A percentile compares a stretch with the other conserved stretches of the same genome.
Evolutionary conservation across 2,329 filamentous ascomycete genomes (phyloP).

Genomic region (Aspergillus calidoustus): DNA sequence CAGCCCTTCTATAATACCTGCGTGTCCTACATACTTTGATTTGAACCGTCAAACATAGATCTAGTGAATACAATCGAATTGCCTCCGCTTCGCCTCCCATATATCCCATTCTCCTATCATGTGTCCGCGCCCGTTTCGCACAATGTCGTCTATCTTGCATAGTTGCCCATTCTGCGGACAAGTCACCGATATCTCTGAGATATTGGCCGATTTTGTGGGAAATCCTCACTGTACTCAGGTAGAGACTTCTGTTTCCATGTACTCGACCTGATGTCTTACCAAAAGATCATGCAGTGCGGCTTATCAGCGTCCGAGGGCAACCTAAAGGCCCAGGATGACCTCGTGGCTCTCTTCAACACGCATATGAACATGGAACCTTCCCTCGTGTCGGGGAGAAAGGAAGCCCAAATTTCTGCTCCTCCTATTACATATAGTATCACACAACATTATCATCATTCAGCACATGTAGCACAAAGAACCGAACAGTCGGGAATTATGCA

Average conservation of each 20-base stretch:
- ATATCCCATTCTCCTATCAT: not conserved
- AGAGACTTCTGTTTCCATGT: slow-evolving; percentile 28
- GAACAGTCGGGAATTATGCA: slow-evolving; percentile 46
- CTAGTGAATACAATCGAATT: slow-evolving; percentile 3
- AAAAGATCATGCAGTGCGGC: slow-evolving; percentile 41
- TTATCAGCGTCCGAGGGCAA: slow-evolving; percentile 48
- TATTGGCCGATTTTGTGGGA: slow-evolving; percentile 42
- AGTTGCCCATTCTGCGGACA: slow-evolving; percentile 46
- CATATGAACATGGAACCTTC: slow-evolving; percentile 66
- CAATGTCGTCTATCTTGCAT: slow-evolving; percentile 45
- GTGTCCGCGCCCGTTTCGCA: slow-evolving; percentile 1
- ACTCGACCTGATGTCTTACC: slow-evolving; percentile 30
- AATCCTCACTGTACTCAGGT: slow-evolving; percentile 48
- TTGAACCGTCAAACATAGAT: slow-evolving; percentile 5
- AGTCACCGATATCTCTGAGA: slow-evolving; percentile 41
- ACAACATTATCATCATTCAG: slow-evolving; percentile 82
- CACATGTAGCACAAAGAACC: slow-evolving; percentile 62
- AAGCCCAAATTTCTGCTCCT: slow-evolving; percentile 38
- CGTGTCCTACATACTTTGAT: not conserved
- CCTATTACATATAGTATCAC: slow-evolving; percentile 74
- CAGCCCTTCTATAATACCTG: not conserved
- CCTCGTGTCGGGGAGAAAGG: slow-evolving; percentile 37
- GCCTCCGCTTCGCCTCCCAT: not conserved
- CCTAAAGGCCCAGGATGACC: slow-evolving; percentile 77
- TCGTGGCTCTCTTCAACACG: slow-evolving; percentile 76